A percentile compares a stretch with the other conserved stretches of the same genome.
Evolutionary conservation across 2,329 filamentous ascomycete species (phyloP).

Genomic region (Paracamarosporium sp.): DNA sequence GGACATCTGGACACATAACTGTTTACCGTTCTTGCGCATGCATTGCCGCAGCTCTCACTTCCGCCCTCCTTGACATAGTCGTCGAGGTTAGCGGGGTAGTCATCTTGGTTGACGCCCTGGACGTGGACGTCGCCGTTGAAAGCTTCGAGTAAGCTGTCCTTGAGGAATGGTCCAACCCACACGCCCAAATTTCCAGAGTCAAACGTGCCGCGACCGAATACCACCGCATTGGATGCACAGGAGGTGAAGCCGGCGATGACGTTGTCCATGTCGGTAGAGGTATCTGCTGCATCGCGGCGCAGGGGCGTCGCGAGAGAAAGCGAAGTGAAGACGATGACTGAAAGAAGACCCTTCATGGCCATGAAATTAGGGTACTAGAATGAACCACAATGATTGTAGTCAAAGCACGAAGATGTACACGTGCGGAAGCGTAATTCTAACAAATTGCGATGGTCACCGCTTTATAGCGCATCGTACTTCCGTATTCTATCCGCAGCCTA

Average conservation of each 20-base stretch:
- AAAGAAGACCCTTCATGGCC: neutral
- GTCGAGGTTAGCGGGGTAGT: conserved; percentile 12
- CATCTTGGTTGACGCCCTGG: conserved; percentile 10
- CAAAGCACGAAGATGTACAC: too few species aligned
- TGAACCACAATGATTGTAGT: neutral
- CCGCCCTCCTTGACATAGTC: conserved; percentile 14
- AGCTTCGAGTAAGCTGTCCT: neutral
- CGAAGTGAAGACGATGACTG: neutral
- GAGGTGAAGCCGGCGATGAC: conserved; percentile 5
- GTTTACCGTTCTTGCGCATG: conserved; percentile 9
- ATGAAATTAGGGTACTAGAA: neutral
- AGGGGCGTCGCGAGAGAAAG: neutral
- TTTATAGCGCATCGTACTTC: neutral
- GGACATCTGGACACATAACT: conserved; percentile 12
- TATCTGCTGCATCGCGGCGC: conserved; percentile 5
- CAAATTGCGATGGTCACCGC: neutral
- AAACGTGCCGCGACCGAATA: conserved; percentile 20
- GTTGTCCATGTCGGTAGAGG: conserved; percentile 13
- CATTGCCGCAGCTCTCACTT: conserved; percentile 10
- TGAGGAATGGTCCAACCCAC: conserved; percentile 14
- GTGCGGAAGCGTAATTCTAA: neutral
- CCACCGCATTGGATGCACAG: conserved; percentile 11
- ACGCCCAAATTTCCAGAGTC: conserved; percentile 19
- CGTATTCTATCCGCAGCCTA: neutral
- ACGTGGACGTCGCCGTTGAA: conserved; percentile 9